phyloP scores from a whole-genome alignment of 2,329 filamentous ascomycete genomes.

The Trichoderma hamatum region DNA sequence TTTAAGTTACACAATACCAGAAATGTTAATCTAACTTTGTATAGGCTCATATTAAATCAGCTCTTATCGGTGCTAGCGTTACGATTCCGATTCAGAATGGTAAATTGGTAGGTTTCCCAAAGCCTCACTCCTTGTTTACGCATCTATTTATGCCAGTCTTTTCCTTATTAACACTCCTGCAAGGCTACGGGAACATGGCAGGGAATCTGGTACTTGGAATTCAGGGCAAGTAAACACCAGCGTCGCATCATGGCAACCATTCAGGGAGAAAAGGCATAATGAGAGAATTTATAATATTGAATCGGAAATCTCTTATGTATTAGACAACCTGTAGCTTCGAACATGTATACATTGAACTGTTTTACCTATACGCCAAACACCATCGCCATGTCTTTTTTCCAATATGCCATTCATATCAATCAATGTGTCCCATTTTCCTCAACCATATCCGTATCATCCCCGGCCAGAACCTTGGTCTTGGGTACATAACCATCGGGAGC shows the following conservation, averaged over 20 bases:
- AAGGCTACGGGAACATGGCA: conserved; percentile 74
- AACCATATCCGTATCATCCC: conserved; percentile 64
- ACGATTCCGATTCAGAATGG: conserved; percentile 91
- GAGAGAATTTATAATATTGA: conserved; percentile 15
- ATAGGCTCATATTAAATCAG: conserved; percentile 89
- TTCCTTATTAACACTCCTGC: neutral
- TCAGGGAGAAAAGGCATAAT: conserved; percentile 73
- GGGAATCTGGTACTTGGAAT: conserved; percentile 94
- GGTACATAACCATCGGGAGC: conserved; percentile 61
- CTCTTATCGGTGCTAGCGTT: conserved; percentile 84
- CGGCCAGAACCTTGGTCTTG: conserved; percentile 67
- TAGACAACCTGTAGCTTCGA: conserved; percentile 13
- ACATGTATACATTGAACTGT: conserved; percentile 6
- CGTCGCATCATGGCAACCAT: conserved; percentile 90
- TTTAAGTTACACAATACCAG: neutral
- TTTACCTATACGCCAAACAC: conserved; percentile 42
- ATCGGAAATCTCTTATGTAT: conserved; percentile 4
- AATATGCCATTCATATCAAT: conserved; percentile 31
- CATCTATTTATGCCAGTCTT: neutral
- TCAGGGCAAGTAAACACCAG: conserved; percentile 73
- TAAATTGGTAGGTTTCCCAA: conserved; percentile 59
- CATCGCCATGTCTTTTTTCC: conserved; percentile 38
- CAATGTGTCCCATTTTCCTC: conserved; percentile 48
- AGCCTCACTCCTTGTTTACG: neutral
- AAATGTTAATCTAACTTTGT: neutral